phyloP scores from a whole-genome alignment of 148 eudicot genomes.

The Dianthus caryophyllus region DNA sequence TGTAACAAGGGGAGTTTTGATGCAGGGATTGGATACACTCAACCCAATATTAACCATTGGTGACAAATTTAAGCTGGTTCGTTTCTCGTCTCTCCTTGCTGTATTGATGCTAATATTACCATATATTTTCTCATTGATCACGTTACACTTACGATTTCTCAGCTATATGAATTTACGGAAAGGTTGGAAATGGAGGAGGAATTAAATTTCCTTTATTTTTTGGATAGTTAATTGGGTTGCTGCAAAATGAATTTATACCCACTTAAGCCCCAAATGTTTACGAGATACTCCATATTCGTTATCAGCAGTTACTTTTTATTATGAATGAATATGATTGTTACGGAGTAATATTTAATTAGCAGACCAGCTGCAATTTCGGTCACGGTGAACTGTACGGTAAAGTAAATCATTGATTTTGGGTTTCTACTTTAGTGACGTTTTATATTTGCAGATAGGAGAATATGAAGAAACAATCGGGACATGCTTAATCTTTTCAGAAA shows the following conservation, averaged over 20 bases:
- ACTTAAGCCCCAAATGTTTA: too few species aligned
- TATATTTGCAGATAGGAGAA: conserved; percentile 59
- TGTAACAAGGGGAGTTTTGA: too few species aligned
- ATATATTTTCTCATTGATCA: not conserved
- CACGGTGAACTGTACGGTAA: not conserved
- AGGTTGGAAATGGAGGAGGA: too few species aligned
- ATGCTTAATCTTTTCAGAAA: conserved; percentile 65
- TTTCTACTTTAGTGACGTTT: too few species aligned
- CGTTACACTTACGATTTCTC: not conserved
- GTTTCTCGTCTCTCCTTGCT: conserved; percentile 13
- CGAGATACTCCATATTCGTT: not conserved
- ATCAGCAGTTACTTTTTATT: not conserved
- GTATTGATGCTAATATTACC: not conserved
- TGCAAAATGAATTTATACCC: too few species aligned
- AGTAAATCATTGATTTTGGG: not conserved
- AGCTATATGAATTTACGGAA: too few species aligned
- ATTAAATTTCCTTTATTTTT: too few species aligned
- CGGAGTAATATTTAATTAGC: not conserved
- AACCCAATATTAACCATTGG: conserved; percentile 61
- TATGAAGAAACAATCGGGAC: conserved; percentile 87
- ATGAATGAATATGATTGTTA: not conserved
- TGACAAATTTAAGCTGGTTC: conserved; percentile 61
- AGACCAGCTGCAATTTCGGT: not conserved
- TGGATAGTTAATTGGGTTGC: too few species aligned
- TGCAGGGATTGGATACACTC: conserved; percentile 82